Base-by-base conservation (phyloP, 2,329 filamentous ascomycete genomes). In the Colletotrichum spinosum region DNA sequence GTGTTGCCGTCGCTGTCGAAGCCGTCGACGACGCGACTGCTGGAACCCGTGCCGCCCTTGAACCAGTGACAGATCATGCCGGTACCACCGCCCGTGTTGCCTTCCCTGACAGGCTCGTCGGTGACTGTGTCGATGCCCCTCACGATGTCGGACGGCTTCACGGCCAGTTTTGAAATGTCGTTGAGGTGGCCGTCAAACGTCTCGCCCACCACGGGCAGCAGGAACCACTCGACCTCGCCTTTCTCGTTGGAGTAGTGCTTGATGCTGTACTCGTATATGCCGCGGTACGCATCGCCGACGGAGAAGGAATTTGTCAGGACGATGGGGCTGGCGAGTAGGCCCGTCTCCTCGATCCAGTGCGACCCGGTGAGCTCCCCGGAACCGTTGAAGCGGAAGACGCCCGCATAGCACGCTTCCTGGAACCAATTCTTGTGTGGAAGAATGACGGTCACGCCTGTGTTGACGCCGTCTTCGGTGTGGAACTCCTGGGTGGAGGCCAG, bases 51-150 rank as follows among this genome's bases (percentile, higher is more conserved):
- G 0, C 89, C 89, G 41, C 88, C 89, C 72, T 91, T 90, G 78
- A 87, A 90, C 68, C 83, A 83, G 70, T 90, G 87, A 71, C 86
- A 89, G 42, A 87, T 81, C 87, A 91, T 90, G 12, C 88, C 88
- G 0, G 88, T 88, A n/a, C 89, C 89, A 15, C 89, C 89, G 3
- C 89, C 89, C 2, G 83, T 83, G 69, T 86, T 88, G 0, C 89
- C 89, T 74, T 92, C 89, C 2, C 76, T 75, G 1, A 91, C 87
- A 1, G 78, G 75, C 2, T 81, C 85, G 8, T 79, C 77, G 2
- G 77, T 78, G 0, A 85, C 87, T 8, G 73, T 78, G 38, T 82
- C 78, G 55, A 91, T 85, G 1, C 86, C 85, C 4, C 78, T 72
- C 35, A 86, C 78, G 39, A 90, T 76, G 67, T 89, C 83, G 58